Percentiles rank a stretch among this genome's conserved stretches.
These are phyloP conservation scores for Pulveroboletus sp. DNA, from an alignment of 768 basidiomycete genomes.

Conservation along the genomic window DNA sequence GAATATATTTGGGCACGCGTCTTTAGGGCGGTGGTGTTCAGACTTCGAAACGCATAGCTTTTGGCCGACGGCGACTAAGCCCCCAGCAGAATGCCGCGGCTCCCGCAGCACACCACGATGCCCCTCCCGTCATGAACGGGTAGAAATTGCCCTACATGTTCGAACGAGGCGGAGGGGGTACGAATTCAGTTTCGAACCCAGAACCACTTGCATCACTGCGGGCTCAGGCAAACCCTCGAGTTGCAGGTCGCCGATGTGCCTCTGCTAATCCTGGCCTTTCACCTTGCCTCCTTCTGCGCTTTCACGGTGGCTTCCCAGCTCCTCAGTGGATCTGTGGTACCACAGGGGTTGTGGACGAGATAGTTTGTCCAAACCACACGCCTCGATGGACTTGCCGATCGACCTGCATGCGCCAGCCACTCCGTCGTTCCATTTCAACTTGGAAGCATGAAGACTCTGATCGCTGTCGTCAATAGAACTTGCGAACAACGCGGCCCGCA, in stretches of 20 bases:
- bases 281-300: background rate
- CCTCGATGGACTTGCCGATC: slow-evolving; percentile 50
- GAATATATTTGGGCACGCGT: slow-evolving; percentile 49
- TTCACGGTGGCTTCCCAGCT: slow-evolving; percentile 3
- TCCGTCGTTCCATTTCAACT: slow-evolving; percentile 51
- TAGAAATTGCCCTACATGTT: slow-evolving; percentile 48
- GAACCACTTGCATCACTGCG: slow-evolving; percentile 54
- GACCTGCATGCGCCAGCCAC: slow-evolving; percentile 46
- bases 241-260: slow-evolving; percentile 53
- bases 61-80: slow-evolving; percentile 34
- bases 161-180: slow-evolving; percentile 4
- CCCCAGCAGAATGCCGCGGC: slow-evolving; percentile 58
- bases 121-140: slow-evolving; percentile 66
- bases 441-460: slow-evolving; percentile 64
- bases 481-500: slow-evolving; percentile 58
- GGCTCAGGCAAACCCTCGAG: slow-evolving; percentile 47
- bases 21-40: slow-evolving; percentile 49
- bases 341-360: slow-evolving; percentile 5
- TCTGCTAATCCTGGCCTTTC: slow-evolving; percentile 5
- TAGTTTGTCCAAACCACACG: slow-evolving; percentile 27
- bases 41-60: slow-evolving; percentile 61
- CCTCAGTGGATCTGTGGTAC: slow-evolving; percentile 6
- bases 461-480: slow-evolving; percentile 46
- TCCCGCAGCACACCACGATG: slow-evolving; percentile 53
- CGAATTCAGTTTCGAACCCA: background rate